Evolutionary conservation across 257 asterid species (phyloP), one percentile per base, ranked within the genome.

Genomic region (Solanum pennellii): DNA sequence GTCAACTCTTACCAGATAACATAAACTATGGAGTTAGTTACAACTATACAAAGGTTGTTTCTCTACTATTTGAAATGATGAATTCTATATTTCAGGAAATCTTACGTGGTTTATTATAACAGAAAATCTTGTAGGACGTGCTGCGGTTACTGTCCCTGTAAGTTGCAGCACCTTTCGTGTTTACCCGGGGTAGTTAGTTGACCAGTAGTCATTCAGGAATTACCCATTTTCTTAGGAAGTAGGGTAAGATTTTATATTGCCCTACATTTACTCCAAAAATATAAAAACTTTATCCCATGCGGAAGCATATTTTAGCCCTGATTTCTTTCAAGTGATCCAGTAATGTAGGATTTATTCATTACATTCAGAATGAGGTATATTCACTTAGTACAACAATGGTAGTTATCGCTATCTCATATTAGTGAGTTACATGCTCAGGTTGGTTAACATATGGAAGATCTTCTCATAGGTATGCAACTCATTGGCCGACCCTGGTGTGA

Each of bases 101-200:
- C 96, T 97, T 27, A 94, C 95, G 98, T 93, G 97, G 56, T 97
- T 94, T 86, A 83, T 93, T 69, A 90, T 91, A 23, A 66, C 96
- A 23, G 96, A 96, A 76, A 97, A 97, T 92, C 97, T 97, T 88
- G 96, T 95, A 1, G 99, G 99, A 66, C 89, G 95, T 93, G 98
- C 98, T 15, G 98, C 98, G 66, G 94, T 95, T 83, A 93, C 98
- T 83, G 93, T 94, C 15, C 98, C 98, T 16, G 99, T 95, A 90
- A 97, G 98, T 89, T 77, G 69, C 77, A 84, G 20, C 87, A 84
- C 29, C 87, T 77, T 42, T 44, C 83, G 25, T 29, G 9, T 77
- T 23, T 77, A 25, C 44, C 83, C n/a, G 14, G 14, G 62, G n/a
- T 77, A 13, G 39, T 68, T 68, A 29, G 75, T 68, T 68, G 37